Evolutionary conservation across 2,329 filamentous ascomycete species (phyloP).

Genomic region (Emmonsiellopsis sp.): DNA sequence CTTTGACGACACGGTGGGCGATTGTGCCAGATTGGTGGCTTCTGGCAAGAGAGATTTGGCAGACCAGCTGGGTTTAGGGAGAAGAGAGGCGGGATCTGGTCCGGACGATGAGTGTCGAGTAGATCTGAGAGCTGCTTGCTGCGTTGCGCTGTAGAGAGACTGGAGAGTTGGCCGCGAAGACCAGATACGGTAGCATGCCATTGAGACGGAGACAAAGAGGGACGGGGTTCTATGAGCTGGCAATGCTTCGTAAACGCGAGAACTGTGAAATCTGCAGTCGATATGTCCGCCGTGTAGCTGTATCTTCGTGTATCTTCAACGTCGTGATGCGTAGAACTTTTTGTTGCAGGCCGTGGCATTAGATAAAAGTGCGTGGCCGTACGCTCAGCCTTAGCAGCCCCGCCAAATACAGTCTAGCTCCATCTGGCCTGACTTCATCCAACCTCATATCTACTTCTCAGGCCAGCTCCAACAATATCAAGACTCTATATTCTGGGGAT

Average conservation of each 20-base stretch:
- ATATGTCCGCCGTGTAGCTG: no score
- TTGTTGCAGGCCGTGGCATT: background rate
- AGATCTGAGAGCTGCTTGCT: background rate
- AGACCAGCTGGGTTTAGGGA: constrained; percentile 73
- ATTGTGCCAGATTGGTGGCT: constrained; percentile 19
- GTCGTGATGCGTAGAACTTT: background rate
- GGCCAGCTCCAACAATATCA: background rate
- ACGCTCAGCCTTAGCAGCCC: no score
- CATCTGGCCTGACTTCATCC: background rate
- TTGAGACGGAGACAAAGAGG: background rate
- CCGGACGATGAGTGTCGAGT: constrained; percentile 11
- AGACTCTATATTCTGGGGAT: background rate
- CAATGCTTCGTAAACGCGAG: background rate
- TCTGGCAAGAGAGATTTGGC: constrained; percentile 62
- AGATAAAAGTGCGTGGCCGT: background rate
- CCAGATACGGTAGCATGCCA: constrained; percentile 2
- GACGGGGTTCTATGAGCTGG: background rate
- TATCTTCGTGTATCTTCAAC: no score
- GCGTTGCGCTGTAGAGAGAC: constrained; percentile 9
- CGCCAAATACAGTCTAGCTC: background rate
- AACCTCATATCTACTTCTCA: background rate
- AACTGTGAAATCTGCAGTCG: no score
- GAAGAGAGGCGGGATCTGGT: constrained; percentile 33
- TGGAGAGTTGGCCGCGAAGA: constrained; percentile 11
- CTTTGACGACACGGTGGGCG: constrained; percentile 47